Conservation (phyloP, 768 basidiomycete genomes). For the Coprinopsis sp. region DNA sequence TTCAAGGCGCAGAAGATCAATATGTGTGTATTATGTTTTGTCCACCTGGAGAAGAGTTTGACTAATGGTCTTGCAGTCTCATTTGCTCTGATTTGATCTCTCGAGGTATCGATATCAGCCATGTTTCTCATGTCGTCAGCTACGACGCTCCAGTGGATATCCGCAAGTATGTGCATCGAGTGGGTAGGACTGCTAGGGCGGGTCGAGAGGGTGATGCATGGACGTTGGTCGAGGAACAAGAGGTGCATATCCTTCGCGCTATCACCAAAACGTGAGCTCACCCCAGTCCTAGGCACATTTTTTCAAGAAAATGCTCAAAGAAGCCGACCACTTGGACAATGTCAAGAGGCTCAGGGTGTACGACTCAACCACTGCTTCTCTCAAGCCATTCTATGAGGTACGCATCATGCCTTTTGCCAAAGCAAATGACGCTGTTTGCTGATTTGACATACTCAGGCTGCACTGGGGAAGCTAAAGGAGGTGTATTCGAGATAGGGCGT, state of each 20-base stretch:
- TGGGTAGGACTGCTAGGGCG: constrained; percentile 92
- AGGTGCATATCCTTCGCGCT: constrained; percentile 38
- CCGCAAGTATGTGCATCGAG: constrained; percentile 96
- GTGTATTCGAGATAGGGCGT: constrained; percentile 26
- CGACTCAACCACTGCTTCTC: constrained; percentile 53
- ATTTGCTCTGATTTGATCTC: constrained; percentile 97
- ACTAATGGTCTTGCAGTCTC: constrained; percentile 44
- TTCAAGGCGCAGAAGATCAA: constrained; percentile 81
- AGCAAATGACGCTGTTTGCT: background rate
- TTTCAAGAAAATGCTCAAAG: constrained; percentile 80
- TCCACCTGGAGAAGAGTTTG: background rate
- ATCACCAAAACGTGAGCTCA: background rate
- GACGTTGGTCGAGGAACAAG: constrained; percentile 94
- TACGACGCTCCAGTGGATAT: constrained; percentile 98
- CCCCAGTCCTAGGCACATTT: constrained; percentile 59
- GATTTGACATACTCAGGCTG: constrained; percentile 21
- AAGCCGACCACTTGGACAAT: constrained; percentile 61
- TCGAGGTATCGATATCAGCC: constrained; percentile 90
- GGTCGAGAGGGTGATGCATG: constrained; percentile 87
- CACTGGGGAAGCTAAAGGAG: constrained; percentile 35
- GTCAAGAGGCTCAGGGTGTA: constrained; percentile 65
- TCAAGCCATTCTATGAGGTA: constrained; percentile 68
- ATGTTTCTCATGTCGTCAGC: constrained; percentile 89
- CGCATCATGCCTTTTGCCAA: constrained; percentile 9
- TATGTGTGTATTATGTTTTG: constrained; percentile 49